phyloP scores from a whole-genome alignment of 75 land plant genomes.

The Picea sitchensis region DNA sequence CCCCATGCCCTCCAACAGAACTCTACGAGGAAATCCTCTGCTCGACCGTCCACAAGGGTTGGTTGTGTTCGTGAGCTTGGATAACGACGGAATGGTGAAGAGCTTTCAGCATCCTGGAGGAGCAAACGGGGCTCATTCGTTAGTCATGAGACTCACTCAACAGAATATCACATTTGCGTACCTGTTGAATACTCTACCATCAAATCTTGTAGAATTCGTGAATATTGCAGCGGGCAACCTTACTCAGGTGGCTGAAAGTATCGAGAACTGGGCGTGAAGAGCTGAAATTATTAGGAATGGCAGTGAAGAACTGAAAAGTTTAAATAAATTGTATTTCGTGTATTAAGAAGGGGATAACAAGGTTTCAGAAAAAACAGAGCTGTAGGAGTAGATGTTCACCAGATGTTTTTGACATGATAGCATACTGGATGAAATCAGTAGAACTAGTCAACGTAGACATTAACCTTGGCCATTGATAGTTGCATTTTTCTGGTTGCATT shows the following conservation, averaged over 20 bases:
- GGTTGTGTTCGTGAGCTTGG: conserved; percentile 6
- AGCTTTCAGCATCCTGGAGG: conserved; percentile 8
- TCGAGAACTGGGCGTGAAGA: background rate
- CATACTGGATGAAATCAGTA: too few species aligned
- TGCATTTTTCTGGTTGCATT: too few species aligned
- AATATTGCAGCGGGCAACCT: background rate
- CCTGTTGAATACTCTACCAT: background rate
- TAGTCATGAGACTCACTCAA: background rate
- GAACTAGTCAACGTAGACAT: too few species aligned
- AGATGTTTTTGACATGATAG: too few species aligned
- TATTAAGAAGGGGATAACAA: too few species aligned
- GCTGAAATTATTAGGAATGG: too few species aligned
- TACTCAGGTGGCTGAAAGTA: background rate
- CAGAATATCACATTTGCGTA: background rate
- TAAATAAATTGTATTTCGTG: too few species aligned
- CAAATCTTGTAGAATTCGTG: background rate
- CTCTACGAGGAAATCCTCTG: background rate
- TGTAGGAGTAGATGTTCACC: too few species aligned
- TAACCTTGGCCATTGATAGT: too few species aligned
- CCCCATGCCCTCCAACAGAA: background rate
- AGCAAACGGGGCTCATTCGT: background rate
- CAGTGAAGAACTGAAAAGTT: too few species aligned
- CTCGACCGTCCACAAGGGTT: background rate
- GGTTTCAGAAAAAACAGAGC: too few species aligned
- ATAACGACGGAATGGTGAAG: background rate